phyloP scores from a whole-genome alignment of 768 basidiomycete species.

The Tremella fuciformis region DNA sequence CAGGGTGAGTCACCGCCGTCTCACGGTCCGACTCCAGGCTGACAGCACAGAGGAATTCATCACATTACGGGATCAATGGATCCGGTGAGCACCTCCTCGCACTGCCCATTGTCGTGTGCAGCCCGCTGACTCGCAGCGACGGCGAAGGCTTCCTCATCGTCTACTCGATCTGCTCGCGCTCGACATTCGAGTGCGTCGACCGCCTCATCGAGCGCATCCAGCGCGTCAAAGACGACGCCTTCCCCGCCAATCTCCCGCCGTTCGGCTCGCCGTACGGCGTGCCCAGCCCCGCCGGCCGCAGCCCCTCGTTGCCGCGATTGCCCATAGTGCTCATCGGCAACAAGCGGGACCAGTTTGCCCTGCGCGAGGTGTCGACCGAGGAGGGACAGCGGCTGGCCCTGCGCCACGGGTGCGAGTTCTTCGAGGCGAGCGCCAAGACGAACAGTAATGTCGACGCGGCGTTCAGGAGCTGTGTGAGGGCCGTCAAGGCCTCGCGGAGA shows the following conservation, averaged over 20 bases:
- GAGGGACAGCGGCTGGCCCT: constrained; percentile 80
- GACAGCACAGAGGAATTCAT: constrained; percentile 81
- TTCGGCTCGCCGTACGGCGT: constrained; percentile 12
- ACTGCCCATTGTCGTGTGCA: background rate
- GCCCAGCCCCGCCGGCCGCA: constrained; percentile 9
- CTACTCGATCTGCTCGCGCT: constrained; percentile 92
- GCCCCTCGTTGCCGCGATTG: constrained; percentile 55
- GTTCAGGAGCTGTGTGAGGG: constrained; percentile 74
- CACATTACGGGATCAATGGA: constrained; percentile 95
- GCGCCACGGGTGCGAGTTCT: constrained; percentile 84
- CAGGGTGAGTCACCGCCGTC: constrained; percentile 65
- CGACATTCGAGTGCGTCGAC: constrained; percentile 84
- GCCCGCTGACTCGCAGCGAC: constrained; percentile 60
- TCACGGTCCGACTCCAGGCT: background rate
- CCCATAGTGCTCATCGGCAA: constrained; percentile 95
- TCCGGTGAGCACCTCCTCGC: constrained; percentile 60
- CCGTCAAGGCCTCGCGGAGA: constrained; percentile 37
- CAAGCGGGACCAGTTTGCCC: constrained; percentile 88
- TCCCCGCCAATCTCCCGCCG: background rate
- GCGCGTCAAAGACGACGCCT: constrained; percentile 67
- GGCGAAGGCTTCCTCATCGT: constrained; percentile 97
- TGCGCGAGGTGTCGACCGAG: constrained; percentile 85
- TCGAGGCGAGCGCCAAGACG: constrained; percentile 96
- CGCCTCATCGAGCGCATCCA: constrained; percentile 85
- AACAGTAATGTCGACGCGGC: constrained; percentile 85